These are phyloP conservation scores for Luzula sylvatica DNA, from an alignment of 176 grass and related monocot species.

Conservation along the genomic window DNA sequence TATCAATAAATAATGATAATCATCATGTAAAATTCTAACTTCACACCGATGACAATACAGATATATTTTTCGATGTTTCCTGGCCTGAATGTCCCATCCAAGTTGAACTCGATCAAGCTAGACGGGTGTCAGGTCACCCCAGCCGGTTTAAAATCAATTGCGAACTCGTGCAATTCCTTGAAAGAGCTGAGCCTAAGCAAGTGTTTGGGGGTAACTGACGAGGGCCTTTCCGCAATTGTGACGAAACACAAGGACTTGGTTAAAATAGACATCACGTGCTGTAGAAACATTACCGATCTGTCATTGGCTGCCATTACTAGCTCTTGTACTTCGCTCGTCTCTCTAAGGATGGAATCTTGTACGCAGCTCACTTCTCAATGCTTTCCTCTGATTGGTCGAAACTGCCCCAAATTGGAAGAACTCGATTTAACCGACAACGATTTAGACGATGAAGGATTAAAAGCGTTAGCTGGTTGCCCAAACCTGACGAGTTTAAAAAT, in stretches of 20 bases:
- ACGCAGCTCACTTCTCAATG: constrained; percentile 36
- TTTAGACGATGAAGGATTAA: constrained; percentile 77
- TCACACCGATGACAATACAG: constrained; percentile 26
- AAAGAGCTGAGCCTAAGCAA: constrained; percentile 74
- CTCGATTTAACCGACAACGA: constrained; percentile 75
- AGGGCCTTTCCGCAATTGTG: constrained; percentile 44
- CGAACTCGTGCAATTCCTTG: constrained; percentile 43
- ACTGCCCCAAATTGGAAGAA: constrained; percentile 46
- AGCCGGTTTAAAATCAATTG: constrained; percentile 43
- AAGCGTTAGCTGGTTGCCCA: constrained; percentile 41
- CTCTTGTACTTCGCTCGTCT: constrained; percentile 57
- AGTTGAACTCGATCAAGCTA: constrained; percentile 49
- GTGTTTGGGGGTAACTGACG: constrained; percentile 62
- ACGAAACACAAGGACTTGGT: constrained; percentile 48
- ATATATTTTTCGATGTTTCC: constrained; percentile 33
- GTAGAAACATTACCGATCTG: constrained; percentile 57
- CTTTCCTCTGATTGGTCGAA: constrained; percentile 53
- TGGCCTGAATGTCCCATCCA: constrained; percentile 32
- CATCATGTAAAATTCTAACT: constrained; percentile 6
- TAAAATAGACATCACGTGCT: constrained; percentile 79
- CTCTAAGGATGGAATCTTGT: constrained; percentile 89
- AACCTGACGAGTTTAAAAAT: constrained; percentile 69
- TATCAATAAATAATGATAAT: neutral
- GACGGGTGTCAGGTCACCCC: constrained; percentile 57
- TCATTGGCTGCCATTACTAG: constrained; percentile 55